Conservation (phyloP, 805 yeast genomes). For the Myxozyma sirexii region DNA sequence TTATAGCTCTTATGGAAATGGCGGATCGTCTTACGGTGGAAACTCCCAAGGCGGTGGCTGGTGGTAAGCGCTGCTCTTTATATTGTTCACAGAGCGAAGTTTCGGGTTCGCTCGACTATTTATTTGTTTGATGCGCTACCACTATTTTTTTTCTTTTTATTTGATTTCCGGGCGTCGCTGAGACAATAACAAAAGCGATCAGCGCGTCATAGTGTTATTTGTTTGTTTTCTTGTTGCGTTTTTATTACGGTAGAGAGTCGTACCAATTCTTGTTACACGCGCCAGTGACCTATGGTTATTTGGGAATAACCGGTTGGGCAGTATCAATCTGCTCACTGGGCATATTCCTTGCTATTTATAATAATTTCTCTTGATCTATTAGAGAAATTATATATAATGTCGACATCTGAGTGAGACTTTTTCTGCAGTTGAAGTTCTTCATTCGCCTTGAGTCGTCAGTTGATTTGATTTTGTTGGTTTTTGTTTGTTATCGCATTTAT, state of each 20-base stretch:
- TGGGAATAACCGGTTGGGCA: not conserved
- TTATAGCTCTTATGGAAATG: slow-evolving; percentile 45
- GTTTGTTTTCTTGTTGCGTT: not conserved
- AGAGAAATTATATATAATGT: too few relatives aligned
- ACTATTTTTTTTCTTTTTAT: not conserved
- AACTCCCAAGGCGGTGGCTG: slow-evolving; percentile 12
- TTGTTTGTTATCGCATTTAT: slow-evolving; percentile 18
- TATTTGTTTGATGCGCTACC: not conserved
- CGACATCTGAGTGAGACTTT: too few relatives aligned
- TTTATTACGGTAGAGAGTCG: slow-evolving; percentile 12
- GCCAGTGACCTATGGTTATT: slow-evolving; percentile 21
- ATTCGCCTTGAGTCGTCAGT: too few relatives aligned
- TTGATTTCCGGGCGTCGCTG: not conserved
- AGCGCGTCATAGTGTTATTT: not conserved
- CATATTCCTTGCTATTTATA: slow-evolving; percentile 13
- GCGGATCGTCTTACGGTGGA: slow-evolving; percentile 11
- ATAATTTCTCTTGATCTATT: not conserved
- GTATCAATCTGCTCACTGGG: not conserved
- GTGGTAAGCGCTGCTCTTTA: slow-evolving; percentile 13
- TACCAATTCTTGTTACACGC: slow-evolving; percentile 22
- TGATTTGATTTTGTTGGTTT: slow-evolving; percentile 1
- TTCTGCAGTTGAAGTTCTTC: too few relatives aligned
- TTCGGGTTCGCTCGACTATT: not conserved
- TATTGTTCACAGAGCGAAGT: not conserved
- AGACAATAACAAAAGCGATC: not conserved